Base-by-base conservation (phyloP, 2,329 filamentous ascomycete species). In the Elsinoe necatrix region DNA sequence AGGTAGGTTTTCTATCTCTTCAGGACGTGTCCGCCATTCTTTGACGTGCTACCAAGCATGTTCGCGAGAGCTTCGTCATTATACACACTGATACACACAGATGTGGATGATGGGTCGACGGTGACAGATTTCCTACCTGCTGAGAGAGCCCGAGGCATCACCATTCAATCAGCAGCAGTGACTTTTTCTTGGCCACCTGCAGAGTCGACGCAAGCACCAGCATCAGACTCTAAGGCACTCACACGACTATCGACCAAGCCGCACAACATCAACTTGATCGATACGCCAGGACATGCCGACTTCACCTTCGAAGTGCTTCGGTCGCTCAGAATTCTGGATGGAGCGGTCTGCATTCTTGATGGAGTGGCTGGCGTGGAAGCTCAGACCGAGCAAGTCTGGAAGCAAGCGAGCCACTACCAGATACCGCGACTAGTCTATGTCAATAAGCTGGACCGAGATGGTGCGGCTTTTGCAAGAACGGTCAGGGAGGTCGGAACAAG, bases 301-400 rank as follows among this genome's bases (percentile, higher is more conserved):
- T 98, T 98, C 65, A 90, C 92, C 0, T 97, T 97, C 66, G 93
- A 98, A 69, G 93, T 97, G 1, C 80, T 96, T 62, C 83, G 93
- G 11, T 97, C 92, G 29, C 76, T 97, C 5, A 84, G 89, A 18
- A 86, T 95, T 31, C 78, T 95, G 0, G 90, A 95, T 67, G 90
- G 90, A 4, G 89, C 89, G 1, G 85, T 95, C n/a, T 95, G 89
- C 65, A 91, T 95, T 65, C 82, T 95, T 6, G 90, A 95, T 68
- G 90, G 88, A 0, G 90, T 95, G 35, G 90, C 92, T 59, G 90
- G 90, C 1, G 93, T 98, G 20, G 93, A 98, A 71, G 92, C 93
- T 1, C 93, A 97, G 68, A 97, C 93, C 0, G 93, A 98, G 69
- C 86, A 95, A 64, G 93, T 98, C 2, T 98, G 93, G 93, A 79